Percentiles rank a stretch among this genome's conserved stretches.
Conservation (phyloP, 306 rosid species). For the Prunus persica region DNA sequence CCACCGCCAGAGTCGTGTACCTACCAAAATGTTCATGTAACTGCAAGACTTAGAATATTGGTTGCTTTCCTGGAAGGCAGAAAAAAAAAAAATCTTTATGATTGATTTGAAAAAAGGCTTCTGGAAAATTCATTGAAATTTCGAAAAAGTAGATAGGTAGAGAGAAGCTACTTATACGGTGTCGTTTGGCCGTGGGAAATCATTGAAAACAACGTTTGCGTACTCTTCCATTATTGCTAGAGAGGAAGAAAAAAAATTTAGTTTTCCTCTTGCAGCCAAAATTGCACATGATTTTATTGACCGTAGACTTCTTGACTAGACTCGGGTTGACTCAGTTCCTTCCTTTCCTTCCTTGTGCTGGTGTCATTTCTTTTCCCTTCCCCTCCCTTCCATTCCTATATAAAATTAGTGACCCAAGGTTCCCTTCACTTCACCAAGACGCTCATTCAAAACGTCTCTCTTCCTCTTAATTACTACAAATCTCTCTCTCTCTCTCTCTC, state of each 20-base stretch:
- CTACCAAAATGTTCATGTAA: too few species aligned
- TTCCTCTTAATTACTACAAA: neutral
- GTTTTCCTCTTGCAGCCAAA: neutral
- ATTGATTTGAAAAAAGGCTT: too few species aligned
- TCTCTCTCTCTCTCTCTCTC: neutral
- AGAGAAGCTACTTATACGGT: neutral
- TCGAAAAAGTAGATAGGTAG: neutral
- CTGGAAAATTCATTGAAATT: neutral
- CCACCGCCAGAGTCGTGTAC: too few species aligned
- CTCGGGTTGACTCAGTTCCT: neutral
- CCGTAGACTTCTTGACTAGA: neutral
- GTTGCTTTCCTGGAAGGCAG: too few species aligned
- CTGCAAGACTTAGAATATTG: too few species aligned
- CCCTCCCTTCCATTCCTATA: neutral
- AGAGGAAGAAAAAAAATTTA: neutral
- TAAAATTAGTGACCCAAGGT: neutral
- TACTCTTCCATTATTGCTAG: too few species aligned
- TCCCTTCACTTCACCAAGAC: neutral
- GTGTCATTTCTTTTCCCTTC: neutral
- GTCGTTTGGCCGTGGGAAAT: neutral
- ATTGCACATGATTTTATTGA: slow-evolving; percentile 11
- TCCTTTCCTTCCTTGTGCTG: neutral
- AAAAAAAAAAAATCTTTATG: too few species aligned
- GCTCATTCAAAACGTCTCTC: neutral
- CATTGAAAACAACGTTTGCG: neutral